Percentiles rank a stretch among this genome's conserved stretches.
Evolutionary conservation across 345 rosid species (phyloP).

Genomic region (Citrus hindsii): DNA sequence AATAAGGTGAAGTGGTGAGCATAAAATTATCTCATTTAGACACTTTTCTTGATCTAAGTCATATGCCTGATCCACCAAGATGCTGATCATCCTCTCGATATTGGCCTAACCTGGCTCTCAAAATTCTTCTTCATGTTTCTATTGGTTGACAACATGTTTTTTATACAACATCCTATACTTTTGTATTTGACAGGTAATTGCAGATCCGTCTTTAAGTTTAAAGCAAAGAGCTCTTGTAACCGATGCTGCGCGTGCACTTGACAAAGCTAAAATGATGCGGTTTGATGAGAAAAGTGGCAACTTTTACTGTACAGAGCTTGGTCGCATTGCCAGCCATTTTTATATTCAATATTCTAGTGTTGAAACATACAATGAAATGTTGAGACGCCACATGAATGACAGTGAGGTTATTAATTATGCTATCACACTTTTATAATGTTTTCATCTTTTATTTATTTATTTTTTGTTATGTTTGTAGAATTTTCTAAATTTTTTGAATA

Average conservation of each 20-base stretch:
- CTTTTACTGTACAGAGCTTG: constrained; percentile 95
- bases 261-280: constrained; percentile 99
- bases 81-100: not conserved
- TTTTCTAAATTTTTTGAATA: not conserved
- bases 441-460: constrained; percentile 13
- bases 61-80: not conserved
- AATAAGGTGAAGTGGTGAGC: not conserved
- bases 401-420: constrained; percentile 59
- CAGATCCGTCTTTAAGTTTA: constrained; percentile 78
- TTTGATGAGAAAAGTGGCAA: constrained; percentile 99
- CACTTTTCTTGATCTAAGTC: not conserved
- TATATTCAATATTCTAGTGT: constrained; percentile 97
- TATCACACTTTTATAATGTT: not conserved
- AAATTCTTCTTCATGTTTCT: not conserved
- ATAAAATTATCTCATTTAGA: not conserved
- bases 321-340: constrained; percentile 98
- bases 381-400: constrained; percentile 92
- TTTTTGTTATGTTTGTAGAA: constrained; percentile 6
- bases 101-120: constrained; percentile 2
- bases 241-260: constrained; percentile 97
- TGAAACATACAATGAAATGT: constrained; percentile 93
- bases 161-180: not conserved
- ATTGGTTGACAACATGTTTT: not conserved
- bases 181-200: constrained; percentile 60
- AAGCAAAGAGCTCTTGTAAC: constrained; percentile 88